Conservation (phyloP, 1,284 basidiomycete genomes). For the Schizophyllum amplum region DNA sequence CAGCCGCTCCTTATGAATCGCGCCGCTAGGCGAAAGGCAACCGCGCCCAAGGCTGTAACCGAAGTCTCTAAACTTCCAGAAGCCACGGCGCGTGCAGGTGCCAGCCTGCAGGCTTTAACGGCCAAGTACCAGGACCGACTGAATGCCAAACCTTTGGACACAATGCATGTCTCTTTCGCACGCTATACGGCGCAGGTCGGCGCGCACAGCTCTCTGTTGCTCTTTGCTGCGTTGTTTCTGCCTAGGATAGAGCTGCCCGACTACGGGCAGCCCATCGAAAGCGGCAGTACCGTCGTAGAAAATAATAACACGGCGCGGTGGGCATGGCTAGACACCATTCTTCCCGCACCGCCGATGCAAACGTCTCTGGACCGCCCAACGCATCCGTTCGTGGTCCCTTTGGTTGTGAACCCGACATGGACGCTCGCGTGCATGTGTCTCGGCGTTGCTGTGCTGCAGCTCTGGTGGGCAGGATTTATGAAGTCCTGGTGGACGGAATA, state of each 20-base stretch:
- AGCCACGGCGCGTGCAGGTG: no score
- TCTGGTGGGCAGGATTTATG: conserved; percentile 71
- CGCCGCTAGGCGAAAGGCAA: no score
- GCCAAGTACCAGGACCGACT: no score
- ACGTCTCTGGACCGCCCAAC: conserved; percentile 55
- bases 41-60: no score
- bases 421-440: conserved; percentile 56
- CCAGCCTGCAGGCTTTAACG: no score
- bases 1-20: no score
- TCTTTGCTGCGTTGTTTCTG: conserved; percentile 57
- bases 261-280: no score
- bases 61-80: no score
- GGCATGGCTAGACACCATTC: neutral
- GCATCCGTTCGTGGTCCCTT: conserved; percentile 52
- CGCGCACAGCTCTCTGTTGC: conserved; percentile 60
- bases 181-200: conserved; percentile 67
- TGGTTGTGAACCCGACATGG: conserved; percentile 55
- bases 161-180: conserved; percentile 26
- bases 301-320: neutral
- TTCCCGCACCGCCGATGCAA: conserved; percentile 9
- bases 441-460: conserved; percentile 52
- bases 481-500: conserved; percentile 41
- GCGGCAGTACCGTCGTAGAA: no score
- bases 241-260: conserved; percentile 34
- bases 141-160: no score